Evolutionary conservation across 345 rosid genomes (phyloP).

Genomic region (Pugionium cornutum): DNA sequence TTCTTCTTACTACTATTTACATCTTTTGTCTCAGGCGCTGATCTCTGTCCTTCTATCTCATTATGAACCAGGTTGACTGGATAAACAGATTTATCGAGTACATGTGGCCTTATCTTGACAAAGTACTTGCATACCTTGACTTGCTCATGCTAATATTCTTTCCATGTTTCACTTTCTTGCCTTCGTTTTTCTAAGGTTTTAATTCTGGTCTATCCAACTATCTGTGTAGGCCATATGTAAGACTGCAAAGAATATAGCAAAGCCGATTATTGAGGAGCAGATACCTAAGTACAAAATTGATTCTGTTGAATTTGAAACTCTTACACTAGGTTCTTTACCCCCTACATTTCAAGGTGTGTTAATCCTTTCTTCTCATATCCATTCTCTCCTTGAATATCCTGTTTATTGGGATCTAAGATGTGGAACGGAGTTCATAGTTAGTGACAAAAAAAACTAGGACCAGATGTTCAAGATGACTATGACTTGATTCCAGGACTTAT

Average conservation of each 20-base stretch:
- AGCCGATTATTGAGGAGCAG: slow-evolving; percentile 89
- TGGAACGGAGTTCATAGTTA: too few relatives aligned
- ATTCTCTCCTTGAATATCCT: neutral
- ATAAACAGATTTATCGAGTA: slow-evolving; percentile 69
- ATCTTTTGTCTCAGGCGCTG: slow-evolving; percentile 12
- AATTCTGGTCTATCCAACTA: slow-evolving; percentile 3
- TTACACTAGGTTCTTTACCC: slow-evolving; percentile 85
- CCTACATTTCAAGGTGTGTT: slow-evolving; percentile 78
- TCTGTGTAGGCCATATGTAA: slow-evolving; percentile 76
- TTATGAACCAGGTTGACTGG: slow-evolving; percentile 74
- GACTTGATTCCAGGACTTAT: slow-evolving; percentile 12
- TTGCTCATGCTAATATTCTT: neutral
- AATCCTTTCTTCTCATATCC: neutral
- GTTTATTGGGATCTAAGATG: too few relatives aligned
- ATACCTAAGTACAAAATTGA: slow-evolving; percentile 91
- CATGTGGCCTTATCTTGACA: slow-evolving; percentile 98
- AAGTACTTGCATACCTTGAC: slow-evolving; percentile 54
- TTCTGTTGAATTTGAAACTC: slow-evolving; percentile 82
- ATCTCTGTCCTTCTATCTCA: neutral
- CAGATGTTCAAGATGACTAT: neutral
- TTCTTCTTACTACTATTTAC: neutral
- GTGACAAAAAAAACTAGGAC: too few relatives aligned
- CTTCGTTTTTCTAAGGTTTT: slow-evolving; percentile 8
- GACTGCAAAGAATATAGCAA: slow-evolving; percentile 65
- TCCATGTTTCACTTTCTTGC: too few relatives aligned